These are phyloP conservation scores for Microbotryum violaceum DNA, from an alignment of 1,284 basidiomycete species.

Conservation along the genomic window DNA sequence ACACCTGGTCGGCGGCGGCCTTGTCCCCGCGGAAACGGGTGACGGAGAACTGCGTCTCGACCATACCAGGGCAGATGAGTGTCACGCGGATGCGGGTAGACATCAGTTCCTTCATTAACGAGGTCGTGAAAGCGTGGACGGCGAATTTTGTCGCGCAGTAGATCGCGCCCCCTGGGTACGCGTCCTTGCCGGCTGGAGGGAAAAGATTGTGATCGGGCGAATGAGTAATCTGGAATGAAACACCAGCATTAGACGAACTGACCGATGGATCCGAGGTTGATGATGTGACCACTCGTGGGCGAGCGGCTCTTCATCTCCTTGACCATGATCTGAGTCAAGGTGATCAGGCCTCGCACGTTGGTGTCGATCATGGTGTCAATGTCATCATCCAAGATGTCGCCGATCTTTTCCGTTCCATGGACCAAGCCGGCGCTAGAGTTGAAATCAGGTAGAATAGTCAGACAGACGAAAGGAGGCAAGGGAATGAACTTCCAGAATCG, in stretches of 20 bases:
- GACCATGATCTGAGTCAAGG: constrained; percentile 49
- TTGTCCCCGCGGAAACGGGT: constrained; percentile 80
- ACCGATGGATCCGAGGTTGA: constrained; percentile 91
- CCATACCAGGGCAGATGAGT: constrained; percentile 76
- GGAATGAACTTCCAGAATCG: neutral
- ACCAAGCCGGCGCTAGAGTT: constrained; percentile 57
- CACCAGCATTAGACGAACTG: neutral
- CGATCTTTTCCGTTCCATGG: constrained; percentile 67
- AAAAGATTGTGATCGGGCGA: neutral
- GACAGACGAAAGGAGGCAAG: neutral
- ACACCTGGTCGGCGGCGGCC: constrained; percentile 73
- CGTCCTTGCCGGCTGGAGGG: constrained; percentile 59
- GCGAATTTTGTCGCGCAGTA: constrained; percentile 80
- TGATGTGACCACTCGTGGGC: constrained; percentile 49
- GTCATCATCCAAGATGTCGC: constrained; percentile 64
- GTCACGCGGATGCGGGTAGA: constrained; percentile 84
- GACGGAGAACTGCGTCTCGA: constrained; percentile 66
- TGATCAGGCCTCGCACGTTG: constrained; percentile 83
- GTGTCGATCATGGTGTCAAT: constrained; percentile 72
- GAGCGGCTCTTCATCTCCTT: constrained; percentile 41
- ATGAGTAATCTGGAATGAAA: too few species aligned
- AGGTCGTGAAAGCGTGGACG: constrained; percentile 76
- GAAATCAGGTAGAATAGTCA: neutral
- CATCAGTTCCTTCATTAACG: constrained; percentile 74
- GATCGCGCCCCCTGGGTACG: constrained; percentile 73